A percentile compares a stretch with the other conserved stretches of the same genome.
Evolutionary conservation across 306 rosid species (phyloP).

Genomic region (Vigna radiata): DNA sequence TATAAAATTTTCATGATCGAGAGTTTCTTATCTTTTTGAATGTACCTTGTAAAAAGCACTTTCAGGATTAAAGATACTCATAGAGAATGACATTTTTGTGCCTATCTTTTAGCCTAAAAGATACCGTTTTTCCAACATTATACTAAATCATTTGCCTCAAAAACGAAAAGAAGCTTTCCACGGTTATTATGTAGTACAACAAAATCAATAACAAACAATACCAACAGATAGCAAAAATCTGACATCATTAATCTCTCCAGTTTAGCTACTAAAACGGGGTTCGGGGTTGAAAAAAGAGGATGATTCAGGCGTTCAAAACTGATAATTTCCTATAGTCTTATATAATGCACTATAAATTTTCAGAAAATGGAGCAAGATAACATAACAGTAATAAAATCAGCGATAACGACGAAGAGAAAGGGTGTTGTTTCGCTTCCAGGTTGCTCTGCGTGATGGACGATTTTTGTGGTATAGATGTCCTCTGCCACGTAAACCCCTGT

Average conservation of each 20-base stretch:
- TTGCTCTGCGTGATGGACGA: conserved; percentile 86
- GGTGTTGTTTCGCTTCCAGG: conserved; percentile 90
- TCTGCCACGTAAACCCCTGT: conserved; percentile 80
- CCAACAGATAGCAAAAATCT: neutral
- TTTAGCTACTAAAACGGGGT: neutral
- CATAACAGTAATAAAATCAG: conserved; percentile 37
- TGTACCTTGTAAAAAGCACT: too few relatives aligned
- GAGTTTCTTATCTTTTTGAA: too few relatives aligned
- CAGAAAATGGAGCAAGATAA: conserved; percentile 26
- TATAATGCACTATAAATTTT: conserved; percentile 32
- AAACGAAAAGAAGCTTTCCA: too few relatives aligned
- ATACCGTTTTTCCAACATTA: too few relatives aligned
- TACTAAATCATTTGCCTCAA: too few relatives aligned
- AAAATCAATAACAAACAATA: neutral
- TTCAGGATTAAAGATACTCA: too few relatives aligned
- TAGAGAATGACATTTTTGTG: too few relatives aligned
- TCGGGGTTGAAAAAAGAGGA: neutral
- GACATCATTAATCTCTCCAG: neutral
- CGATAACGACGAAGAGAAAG: conserved; percentile 86
- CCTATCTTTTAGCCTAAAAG: too few relatives aligned
- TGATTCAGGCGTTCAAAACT: conserved; percentile 14
- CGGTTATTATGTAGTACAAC: neutral
- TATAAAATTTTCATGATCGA: too few relatives aligned
- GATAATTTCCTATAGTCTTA: conserved; percentile 33
- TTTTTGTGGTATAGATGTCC: conserved; percentile 77